phyloP scores from a whole-genome alignment of 2,329 filamentous ascomycete species.

The Coniosporium tulheliwenetii region DNA sequence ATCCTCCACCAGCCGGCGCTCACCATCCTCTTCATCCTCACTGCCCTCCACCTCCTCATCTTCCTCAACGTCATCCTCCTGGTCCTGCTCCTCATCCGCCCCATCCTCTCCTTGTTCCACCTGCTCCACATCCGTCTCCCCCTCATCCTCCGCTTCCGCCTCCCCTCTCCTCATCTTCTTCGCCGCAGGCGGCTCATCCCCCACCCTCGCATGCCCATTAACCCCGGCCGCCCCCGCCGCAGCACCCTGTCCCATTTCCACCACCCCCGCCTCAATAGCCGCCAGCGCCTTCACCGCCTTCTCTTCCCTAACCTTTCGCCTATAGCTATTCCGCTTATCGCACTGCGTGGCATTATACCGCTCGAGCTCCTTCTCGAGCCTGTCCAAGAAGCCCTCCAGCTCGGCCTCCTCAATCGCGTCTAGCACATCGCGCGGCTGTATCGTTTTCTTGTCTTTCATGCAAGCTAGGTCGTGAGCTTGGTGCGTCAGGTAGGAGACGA shows the following conservation, averaged over 20 bases:
- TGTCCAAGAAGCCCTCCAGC: constrained; percentile 53
- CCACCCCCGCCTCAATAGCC: constrained; percentile 33
- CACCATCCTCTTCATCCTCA: constrained; percentile 38
- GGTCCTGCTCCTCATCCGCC: constrained; percentile 28
- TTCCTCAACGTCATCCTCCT: constrained; percentile 30
- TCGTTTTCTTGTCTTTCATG: constrained; percentile 58
- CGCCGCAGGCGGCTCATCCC: constrained; percentile 27
- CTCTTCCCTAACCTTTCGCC: constrained; percentile 51
- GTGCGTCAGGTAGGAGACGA: constrained; percentile 64
- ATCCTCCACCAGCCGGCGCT: constrained; percentile 27
- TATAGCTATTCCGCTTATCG: constrained; percentile 59
- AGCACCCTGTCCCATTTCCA: constrained; percentile 21
- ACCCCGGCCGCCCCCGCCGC: constrained; percentile 21
- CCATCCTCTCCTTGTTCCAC: constrained; percentile 28
- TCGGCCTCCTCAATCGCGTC: constrained; percentile 64
- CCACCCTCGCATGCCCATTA: constrained; percentile 6
- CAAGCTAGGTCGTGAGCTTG: constrained; percentile 62
- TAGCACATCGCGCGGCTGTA: constrained; percentile 61
- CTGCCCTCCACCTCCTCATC: constrained; percentile 38
- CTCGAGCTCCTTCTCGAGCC: constrained; percentile 59
- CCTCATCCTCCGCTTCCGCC: constrained; percentile 22
- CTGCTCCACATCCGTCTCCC: constrained; percentile 18
- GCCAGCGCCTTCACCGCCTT: constrained; percentile 26
- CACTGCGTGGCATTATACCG: constrained; percentile 62
- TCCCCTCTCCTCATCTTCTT: constrained; percentile 31